Evolutionary conservation across 192 early-diverging fungal genomes (phyloP).

Genomic region (Umbelopsis sp.): DNA sequence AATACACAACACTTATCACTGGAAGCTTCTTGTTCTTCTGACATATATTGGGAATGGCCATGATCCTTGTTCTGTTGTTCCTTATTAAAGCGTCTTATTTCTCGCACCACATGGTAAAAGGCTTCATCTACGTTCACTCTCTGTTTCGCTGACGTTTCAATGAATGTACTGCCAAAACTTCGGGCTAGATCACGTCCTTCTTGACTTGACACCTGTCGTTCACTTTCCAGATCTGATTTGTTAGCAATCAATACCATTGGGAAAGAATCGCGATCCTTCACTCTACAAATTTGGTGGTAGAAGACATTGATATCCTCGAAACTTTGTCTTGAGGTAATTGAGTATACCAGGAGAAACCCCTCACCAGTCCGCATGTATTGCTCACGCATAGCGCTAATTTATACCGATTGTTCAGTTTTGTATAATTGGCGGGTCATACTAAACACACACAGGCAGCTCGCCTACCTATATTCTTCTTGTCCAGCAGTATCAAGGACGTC

Average conservation of each 20-base stretch:
- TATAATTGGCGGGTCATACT: no score
- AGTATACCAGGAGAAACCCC: slow-evolving; percentile 85
- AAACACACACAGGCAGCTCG: no score
- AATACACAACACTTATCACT: slow-evolving; percentile 33
- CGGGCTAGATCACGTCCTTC: slow-evolving; percentile 61
- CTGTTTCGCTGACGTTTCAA: slow-evolving; percentile 60
- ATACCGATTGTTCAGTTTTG: no score
- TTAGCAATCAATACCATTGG: slow-evolving; percentile 87
- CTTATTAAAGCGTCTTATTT: slow-evolving; percentile 81
- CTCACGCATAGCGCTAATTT: slow-evolving; percentile 58
- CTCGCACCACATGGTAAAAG: slow-evolving; percentile 67
- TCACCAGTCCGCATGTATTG: slow-evolving; percentile 86
- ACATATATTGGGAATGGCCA: not conserved
- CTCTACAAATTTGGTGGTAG: slow-evolving; percentile 73
- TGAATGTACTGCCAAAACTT: slow-evolving; percentile 58
- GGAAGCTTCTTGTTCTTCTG: slow-evolving; percentile 8
- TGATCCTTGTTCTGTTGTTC: slow-evolving; percentile 50
- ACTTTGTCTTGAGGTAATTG: slow-evolving; percentile 70
- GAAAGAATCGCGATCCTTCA: slow-evolving; percentile 77
- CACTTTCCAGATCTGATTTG: slow-evolving; percentile 81
- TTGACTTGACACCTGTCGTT: slow-evolving; percentile 59
- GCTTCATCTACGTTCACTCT: slow-evolving; percentile 41
- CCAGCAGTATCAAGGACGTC: slow-evolving; percentile 97
- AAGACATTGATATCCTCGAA: slow-evolving; percentile 79
- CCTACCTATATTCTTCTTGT: slow-evolving; percentile 84